Base-by-base conservation (phyloP, 208 protist genomes). In the Wallacemonas rigidus region DNA sequence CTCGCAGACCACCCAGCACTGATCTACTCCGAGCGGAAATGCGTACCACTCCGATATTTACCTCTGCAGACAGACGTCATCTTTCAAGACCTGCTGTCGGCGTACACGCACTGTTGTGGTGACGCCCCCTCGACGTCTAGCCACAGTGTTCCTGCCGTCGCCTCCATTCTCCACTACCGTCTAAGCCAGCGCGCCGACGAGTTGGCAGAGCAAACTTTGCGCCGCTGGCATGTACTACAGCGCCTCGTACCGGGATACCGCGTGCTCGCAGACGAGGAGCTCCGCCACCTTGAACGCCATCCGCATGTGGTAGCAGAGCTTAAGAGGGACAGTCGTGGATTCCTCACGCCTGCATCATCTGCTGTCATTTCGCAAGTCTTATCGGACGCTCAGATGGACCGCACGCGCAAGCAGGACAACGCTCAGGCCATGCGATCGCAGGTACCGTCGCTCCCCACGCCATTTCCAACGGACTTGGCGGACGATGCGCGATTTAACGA, bases 1-100 rank as follows among this genome's bases (percentile, higher is more conserved):
- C 74, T 85, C 6, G 36, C 68, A 1, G 43, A 55, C 36, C 72
- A 87, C 57, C 85, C 85, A 0, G 81, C 78, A 50, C 79, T 89
- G 15, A 67, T 85, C 8, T 89, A 89, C 57, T 62, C 80, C 8
- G 58, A 69, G 3, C 80, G 85, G 3, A 77, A 81, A 48, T 83
- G 79, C 48, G 75, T 89, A 17, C 74, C 74, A 9, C 75, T 89
- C 7, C 81, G 79, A 2, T 76, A 87, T 45, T 47, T 89, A 1
- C 76, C 72, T 0, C 67, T 89, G n/a, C 54, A 77, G 1, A 69
- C 55, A 38, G 85, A 89, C 68, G 60, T 14, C 12, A 5, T 48
- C 1, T 89, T 75, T 53, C 76, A 63, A 60, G 47, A 78, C 56
- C 36, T 63, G n/a, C 56, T 74, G 3, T 51, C 40, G 5, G 72